phyloP scores from a whole-genome alignment of 495 filamentous ascomycete genomes.

The Tuber magnatum region DNA sequence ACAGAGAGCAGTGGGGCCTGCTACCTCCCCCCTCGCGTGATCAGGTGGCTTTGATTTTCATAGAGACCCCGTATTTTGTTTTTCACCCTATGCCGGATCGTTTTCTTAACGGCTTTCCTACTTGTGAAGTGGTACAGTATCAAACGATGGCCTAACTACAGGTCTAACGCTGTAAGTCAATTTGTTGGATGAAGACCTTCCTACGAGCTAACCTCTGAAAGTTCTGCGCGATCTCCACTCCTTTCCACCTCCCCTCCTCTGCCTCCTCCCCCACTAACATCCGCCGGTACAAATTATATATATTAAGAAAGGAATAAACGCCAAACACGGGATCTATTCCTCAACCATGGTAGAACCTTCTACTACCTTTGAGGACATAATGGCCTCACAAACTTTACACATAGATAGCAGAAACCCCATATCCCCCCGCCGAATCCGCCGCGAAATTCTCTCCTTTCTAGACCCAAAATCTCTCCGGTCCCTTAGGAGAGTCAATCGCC shows the following conservation, averaged over 20 bases:
- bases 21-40: neutral
- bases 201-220: neutral
- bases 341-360: neutral
- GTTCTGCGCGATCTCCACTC: neutral
- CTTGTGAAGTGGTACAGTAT: neutral
- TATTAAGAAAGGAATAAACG: neutral
- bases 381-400: slow-evolving; percentile 10
- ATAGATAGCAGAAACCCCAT: slow-evolving; percentile 8
- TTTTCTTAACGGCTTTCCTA: no score
- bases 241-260: neutral
- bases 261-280: neutral
- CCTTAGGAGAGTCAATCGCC: slow-evolving; percentile 25
- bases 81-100: no score
- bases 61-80: neutral
- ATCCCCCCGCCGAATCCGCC: neutral
- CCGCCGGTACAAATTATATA: neutral
- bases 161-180: neutral
- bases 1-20: neutral
- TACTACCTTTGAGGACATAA: slow-evolving; percentile 1
- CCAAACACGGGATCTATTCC: neutral
- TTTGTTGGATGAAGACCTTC: neutral
- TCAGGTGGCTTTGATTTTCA: neutral
- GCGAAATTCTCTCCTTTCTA: slow-evolving; percentile 21
- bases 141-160: neutral
- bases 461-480: slow-evolving; percentile 20